Conservation (phyloP, 495 filamentous ascomycete genomes). For the Cercophora newfieldiana region DNA sequence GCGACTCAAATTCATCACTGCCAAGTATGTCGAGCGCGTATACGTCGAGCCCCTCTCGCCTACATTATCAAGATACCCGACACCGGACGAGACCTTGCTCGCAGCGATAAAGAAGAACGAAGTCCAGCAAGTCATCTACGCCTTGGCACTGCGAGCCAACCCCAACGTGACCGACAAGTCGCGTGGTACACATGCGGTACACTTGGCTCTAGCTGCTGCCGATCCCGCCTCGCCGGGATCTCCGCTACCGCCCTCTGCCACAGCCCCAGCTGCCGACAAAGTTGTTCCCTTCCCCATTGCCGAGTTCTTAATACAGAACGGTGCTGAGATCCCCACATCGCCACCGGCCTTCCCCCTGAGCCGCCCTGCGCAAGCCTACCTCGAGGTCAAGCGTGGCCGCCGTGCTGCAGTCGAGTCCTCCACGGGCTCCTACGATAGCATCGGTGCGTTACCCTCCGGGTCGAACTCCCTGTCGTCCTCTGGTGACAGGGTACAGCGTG, state of each 20-base stretch:
- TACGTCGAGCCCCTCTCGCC: constrained; percentile 78
- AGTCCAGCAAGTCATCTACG: constrained; percentile 86
- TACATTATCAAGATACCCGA: constrained; percentile 72
- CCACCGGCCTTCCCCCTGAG: constrained; percentile 72
- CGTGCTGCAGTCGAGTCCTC: constrained; percentile 42
- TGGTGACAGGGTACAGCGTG: constrained; percentile 45
- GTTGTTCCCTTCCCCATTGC: constrained; percentile 73
- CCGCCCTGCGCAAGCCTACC: constrained; percentile 72
- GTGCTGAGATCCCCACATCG: constrained; percentile 76
- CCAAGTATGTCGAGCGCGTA: constrained; percentile 85
- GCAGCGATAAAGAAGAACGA: constrained; percentile 94
- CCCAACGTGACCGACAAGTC: constrained; percentile 86
- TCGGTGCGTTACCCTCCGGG: constrained; percentile 24
- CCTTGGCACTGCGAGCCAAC: constrained; percentile 81
- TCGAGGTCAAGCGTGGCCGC: constrained; percentile 74
- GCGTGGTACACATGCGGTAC: constrained; percentile 82
- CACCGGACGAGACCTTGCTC: constrained; percentile 86
- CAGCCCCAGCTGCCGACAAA: constrained; percentile 34
- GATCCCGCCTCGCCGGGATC: constrained; percentile 80
- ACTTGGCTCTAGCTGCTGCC: constrained; percentile 89
- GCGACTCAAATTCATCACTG: constrained; percentile 86
- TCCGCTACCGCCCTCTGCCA: constrained; percentile 32
- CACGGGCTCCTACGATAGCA: constrained; percentile 29
- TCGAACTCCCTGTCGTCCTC: constrained; percentile 23
- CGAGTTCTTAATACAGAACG: constrained; percentile 91